Base-by-base conservation (phyloP, 1,284 basidiomycete species). In the Chondrostereum purpureum region DNA sequence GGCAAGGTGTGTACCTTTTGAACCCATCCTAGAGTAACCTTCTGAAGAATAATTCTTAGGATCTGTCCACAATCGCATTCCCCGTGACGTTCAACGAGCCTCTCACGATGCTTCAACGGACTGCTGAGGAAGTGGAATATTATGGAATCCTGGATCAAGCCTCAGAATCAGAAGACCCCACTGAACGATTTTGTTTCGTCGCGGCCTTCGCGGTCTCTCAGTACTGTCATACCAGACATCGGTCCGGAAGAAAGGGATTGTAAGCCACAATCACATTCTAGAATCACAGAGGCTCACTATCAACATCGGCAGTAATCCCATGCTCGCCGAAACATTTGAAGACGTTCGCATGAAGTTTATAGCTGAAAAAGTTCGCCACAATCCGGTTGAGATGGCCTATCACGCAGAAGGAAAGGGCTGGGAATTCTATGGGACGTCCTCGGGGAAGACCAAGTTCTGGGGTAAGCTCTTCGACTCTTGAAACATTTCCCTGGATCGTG, bases 71-170 rank as follows among this genome's bases (percentile, higher is more conserved):
- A 36, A 86, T 94, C 31, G 74, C 85, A 1, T 79, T 94, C 50
- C 91, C 91, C 5, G 87, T 93, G 2, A 80, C 84, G 2, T 92
- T 92, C 67, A 94, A 94, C 56, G 92, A 94, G 55, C 91, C 91
- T 16, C 65, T 94, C 24, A 88, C 85, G 2, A 70, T 92, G 16
- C 70, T 92, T 5, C 89, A 94, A 63, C 75, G 85, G 52, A 69
- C 73, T 34, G 81, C 90, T 0, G 91, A 94, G 64, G 90, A 92
- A 57, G 58, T 92, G 14, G 91, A 94, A 66, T 92, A 93, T 55
- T 73, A 77, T 43, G 69, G 75, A 38, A 64, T 94, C 11, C 69
- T 93, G 11, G 68, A 76, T 35, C 75, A 81, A 55, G 91, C 90
- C 12, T 80, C 73, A 2, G 61, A 66, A 12, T 60, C 75, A n/a